Evolutionary conservation across 495 filamentous ascomycete species (phyloP), one percentile per base, ranked within the genome.

Genomic region (Aspergillus asperescens): DNA sequence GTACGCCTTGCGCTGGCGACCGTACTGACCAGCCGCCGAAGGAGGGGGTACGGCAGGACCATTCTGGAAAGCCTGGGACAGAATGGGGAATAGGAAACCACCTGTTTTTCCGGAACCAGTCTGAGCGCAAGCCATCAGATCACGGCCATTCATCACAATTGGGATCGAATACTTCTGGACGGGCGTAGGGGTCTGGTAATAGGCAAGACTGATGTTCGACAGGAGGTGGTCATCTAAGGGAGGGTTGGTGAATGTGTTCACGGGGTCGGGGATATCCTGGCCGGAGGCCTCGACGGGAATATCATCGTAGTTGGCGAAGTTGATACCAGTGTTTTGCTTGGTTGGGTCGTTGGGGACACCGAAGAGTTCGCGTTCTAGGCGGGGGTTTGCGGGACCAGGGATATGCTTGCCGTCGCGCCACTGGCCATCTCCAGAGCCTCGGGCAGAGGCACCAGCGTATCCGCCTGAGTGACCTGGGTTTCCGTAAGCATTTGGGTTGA

Each of bases 101-200:
- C 94, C 93, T 61, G 93, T 98, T 82, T 98, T 98, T 76, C 93
- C 93, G 60, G 92, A 98, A 78, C 93, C 93, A 58, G 93, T 98
- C 75, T 98, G 93, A 56, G 93, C 93, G 76, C 93, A 97, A 68
- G 93, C 94, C 93, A 98, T 96, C 59, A 98, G 75, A 72, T 98
- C 93, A 70, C 93, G 88, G 50, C 93, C 93, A 59, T 81, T 81
- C 86, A 95, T 95, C 56, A 97, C 92, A 64, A 96, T 95, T 47
- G 92, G 92, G 52, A 97, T 93, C 13, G 91, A 96, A 75, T 96
- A 96, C 69, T 96, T 96, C 71, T 97, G 92, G 34, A 97, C 93
- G 7, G 92, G 92, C 3, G 92, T 97, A 19, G 93, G 93, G 45
- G 87, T 84, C 60, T 90, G 90, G 80, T 98, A 98, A 62, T 85